Base-by-base conservation (phyloP, 2,329 filamentous ascomycete species). In the Juglanconis sp. region DNA sequence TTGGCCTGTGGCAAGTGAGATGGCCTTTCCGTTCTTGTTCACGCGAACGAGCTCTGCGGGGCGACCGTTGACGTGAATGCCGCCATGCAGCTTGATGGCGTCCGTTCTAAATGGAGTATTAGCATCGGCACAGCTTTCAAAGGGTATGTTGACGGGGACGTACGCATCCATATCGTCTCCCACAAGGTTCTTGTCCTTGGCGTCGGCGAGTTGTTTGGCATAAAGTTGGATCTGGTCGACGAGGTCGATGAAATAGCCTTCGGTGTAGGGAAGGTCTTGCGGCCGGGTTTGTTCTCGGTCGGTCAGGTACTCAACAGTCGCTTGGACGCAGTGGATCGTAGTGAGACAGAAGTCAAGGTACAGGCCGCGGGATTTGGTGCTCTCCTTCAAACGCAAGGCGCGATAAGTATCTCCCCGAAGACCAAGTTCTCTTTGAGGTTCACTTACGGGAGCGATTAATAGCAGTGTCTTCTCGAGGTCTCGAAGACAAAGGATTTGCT, bases 161-260 rank as follows among this genome's bases (percentile, higher is more conserved):
- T 83, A 85, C 82, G 78, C 77, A 69, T 85, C 81, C 81, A 85
- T 82, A 59, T 81, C 79, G 64, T 81, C 79, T 40, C 82, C 80
- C 64, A 84, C 80, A 63, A 80, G 81, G 70, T 84, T 80, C 69
- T 86, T 87, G 69, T 89, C 84, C 70, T 91, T 88, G 66, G 87
- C 85, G 67, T 87, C 87, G 65, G 88, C 87, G 69, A 97, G 87
- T 73, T 95, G 90, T 69, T 87, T 85, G 63, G 92, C 93, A 85
- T 96, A 96, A 73, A 91, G 86, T 73, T 88, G 86, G 69, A 97
- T 92, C 84, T 97, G 93, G 74, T 96, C 91, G 74, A 96, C 88
- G 63, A 98, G 87, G 79, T 98, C 94, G 78, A 97, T 89, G 74
- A 97, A 97, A 78, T 98, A 98, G 72, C 91, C 91, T 83, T 90